Percentiles rank a stretch among this genome's conserved stretches.
Evolutionary conservation across 768 basidiomycete species (phyloP).

Genomic region (Lactarius indigo): DNA sequence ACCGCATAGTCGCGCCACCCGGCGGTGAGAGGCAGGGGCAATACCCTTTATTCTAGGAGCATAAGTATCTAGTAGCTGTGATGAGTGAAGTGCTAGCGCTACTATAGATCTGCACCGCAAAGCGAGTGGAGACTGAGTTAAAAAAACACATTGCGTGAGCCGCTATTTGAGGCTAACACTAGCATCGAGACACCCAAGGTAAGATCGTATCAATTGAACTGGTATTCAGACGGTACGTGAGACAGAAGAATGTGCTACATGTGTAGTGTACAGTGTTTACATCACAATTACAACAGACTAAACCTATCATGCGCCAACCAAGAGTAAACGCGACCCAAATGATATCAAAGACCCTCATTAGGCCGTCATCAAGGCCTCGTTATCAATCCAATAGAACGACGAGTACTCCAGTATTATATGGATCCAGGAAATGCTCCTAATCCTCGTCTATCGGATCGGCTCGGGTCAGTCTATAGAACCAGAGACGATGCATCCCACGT

Average conservation of each 20-base stretch:
- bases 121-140: too few species aligned
- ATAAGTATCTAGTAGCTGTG: too few species aligned
- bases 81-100: neutral
- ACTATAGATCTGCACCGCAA: neutral
- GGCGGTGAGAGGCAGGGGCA: too few species aligned
- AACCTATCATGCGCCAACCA: neutral
- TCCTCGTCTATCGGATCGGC: neutral
- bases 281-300: too few species aligned
- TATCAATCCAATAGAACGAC: slow-evolving; percentile 2
- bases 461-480: neutral
- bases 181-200: neutral
- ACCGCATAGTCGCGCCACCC: too few species aligned
- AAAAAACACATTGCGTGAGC: neutral
- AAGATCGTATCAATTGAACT: neutral
- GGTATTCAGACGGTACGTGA: neutral
- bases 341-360: neutral
- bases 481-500: neutral
- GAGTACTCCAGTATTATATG: slow-evolving; percentile 12
- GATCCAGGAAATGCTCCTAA: neutral
- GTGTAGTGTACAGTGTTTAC: too few species aligned
- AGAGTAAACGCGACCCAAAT: neutral
- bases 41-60: too few species aligned
- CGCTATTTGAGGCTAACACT: too few species aligned
- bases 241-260: neutral
- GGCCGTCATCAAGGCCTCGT: too few species aligned